Conservation (phyloP, 352 stramenopile species). For the Phytophthora megakarya region DNA sequence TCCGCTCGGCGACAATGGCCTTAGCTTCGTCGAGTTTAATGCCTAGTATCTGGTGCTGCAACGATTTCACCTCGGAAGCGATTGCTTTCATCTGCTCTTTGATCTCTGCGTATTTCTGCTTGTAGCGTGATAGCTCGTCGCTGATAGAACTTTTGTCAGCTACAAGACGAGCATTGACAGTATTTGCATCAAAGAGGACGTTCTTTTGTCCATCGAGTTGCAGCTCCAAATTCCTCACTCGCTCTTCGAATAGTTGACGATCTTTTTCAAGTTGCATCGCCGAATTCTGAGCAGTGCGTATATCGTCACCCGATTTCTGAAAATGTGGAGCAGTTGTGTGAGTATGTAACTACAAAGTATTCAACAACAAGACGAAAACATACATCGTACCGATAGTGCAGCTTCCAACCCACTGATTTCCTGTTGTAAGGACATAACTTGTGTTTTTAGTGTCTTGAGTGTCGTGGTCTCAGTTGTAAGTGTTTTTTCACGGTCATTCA, state of each 20-base stretch:
- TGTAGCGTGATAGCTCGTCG: constrained; percentile 29
- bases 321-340: neutral
- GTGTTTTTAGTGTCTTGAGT: constrained; percentile 33
- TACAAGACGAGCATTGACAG: constrained; percentile 27
- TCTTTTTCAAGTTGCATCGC: constrained; percentile 31
- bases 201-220: constrained; percentile 25
- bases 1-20: constrained; percentile 55
- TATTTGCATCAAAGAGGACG: constrained; percentile 12
- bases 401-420: constrained; percentile 29
- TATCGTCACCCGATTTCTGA: constrained; percentile 32
- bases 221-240: constrained; percentile 28
- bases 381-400: constrained; percentile 28
- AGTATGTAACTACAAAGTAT: neutral
- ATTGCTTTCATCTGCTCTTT: constrained; percentile 39
- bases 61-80: constrained; percentile 32
- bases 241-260: constrained; percentile 29
- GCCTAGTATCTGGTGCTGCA: constrained; percentile 59
- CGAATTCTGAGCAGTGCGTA: constrained; percentile 19
- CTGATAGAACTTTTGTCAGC: constrained; percentile 30
- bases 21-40: constrained; percentile 65
- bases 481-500: constrained; percentile 36
- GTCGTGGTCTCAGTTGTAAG: constrained; percentile 30
- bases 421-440: constrained; percentile 23
- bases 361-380: neutral
- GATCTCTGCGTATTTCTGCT: constrained; percentile 17